A percentile compares a stretch with the other conserved stretches of the same genome.
These are phyloP conservation scores for Microbotryum saponariae DNA, from an alignment of 1,284 basidiomycete genomes.

Conservation along the genomic window DNA sequence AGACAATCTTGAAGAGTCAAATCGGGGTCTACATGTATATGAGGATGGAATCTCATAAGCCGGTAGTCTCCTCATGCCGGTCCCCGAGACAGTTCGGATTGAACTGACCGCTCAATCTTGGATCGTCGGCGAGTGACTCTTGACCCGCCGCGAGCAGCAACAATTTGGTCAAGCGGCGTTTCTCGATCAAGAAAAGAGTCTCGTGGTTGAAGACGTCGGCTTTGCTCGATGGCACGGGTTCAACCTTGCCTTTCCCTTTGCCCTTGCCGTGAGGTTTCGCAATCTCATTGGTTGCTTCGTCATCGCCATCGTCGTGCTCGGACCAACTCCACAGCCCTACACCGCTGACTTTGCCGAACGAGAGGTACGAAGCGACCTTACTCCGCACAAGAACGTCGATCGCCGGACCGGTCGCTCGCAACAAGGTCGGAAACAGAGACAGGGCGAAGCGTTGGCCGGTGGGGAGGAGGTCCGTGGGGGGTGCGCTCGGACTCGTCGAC, in stretches of 20 bases:
- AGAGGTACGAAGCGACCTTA: conserved; percentile 82
- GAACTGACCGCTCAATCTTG: conserved; percentile 19
- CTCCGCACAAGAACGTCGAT: conserved; percentile 74
- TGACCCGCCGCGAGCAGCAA: conserved; percentile 69
- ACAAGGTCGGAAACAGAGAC: conserved; percentile 71
- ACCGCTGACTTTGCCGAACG: conserved; percentile 76
- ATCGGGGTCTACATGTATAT: conserved; percentile 51
- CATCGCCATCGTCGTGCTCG: conserved; percentile 1
- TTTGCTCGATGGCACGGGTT: conserved; percentile 77
- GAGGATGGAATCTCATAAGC: conserved; percentile 28
- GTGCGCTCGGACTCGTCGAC: conserved; percentile 8
- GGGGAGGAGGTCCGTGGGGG: conserved; percentile 47
- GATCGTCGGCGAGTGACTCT: conserved; percentile 52
- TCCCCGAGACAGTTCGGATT: background rate
- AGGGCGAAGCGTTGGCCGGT: conserved; percentile 65
- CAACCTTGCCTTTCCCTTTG: conserved; percentile 43
- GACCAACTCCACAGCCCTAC: conserved; percentile 51
- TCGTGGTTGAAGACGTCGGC: conserved; percentile 88
- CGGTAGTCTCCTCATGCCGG: conserved; percentile 51
- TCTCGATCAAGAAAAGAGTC: conserved; percentile 69
- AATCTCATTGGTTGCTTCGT: conserved; percentile 4
- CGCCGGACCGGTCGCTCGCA: conserved; percentile 70
- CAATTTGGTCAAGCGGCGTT: conserved; percentile 87
- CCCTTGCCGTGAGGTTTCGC: conserved; percentile 25
- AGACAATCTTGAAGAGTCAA: conserved; percentile 35